Base-by-base conservation (phyloP, 257 asterid species). In the Schizonepeta tenuifolia region DNA sequence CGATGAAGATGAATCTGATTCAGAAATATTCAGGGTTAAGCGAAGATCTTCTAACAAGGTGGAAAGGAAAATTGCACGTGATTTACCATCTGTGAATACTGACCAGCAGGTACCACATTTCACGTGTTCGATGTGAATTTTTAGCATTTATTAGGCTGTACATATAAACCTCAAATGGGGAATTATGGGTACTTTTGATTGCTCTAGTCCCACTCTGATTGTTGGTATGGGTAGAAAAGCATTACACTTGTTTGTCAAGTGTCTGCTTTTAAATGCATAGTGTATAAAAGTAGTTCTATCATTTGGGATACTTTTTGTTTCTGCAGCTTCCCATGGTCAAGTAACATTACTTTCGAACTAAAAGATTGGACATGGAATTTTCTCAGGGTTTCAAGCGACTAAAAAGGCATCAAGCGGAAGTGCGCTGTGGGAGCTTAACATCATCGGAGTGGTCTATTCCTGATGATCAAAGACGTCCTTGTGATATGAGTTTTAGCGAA, bases 21-120 rank as follows among this genome's bases (percentile, higher is more conserved):
- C 77, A 61, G 71, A 72, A 50, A 51, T 72, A 50, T 72, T 35
- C 69, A 72, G 70, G 51, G 69, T 72, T 49, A 72, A 72, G 46
- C 64, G 77, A 8, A 54, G 77, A 72, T 72, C 71, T 36, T 72
- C 71, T 40, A 33, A 6, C 70, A 72, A 72, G 50, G 33, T 22
- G 44, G 65, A 36, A 72, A 61, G 50, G 65, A 54, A 36, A 62
- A 62, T 24, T 53, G 56, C 33, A 36, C 44, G 59, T 9, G 77
- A 72, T 62, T 50, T 46, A 21, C 12, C 67, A 41, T 62, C 65
- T 38, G 24, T 26, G 14, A 50, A 49, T 38, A 38, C 69, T 11
- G 71, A 62, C 60, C 65, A 50, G 47, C 70, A 62, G 77, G 77
- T 72, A 72, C 46, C 53, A 8, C 24, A 43, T 28, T 44, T 44